phyloP scores from a whole-genome alignment of 768 basidiomycete species.

The Megacollybia marginata region DNA sequence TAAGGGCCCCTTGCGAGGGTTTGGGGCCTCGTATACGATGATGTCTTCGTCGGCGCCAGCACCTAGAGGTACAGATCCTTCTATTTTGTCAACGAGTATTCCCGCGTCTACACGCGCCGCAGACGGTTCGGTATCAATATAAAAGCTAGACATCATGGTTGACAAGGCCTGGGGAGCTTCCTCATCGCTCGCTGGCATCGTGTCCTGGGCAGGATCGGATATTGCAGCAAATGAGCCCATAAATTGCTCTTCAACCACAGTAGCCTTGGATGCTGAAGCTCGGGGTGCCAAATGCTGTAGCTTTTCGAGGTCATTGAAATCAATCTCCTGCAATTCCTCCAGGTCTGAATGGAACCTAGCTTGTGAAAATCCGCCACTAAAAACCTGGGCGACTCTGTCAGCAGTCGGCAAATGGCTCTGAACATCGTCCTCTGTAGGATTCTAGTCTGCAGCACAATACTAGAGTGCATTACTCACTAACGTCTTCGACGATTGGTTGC shows the following conservation, averaged over 20 bases:
- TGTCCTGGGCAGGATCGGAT: neutral
- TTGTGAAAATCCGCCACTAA: slow-evolving; percentile 31
- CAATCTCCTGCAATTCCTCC: slow-evolving; percentile 48
- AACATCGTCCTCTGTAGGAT: slow-evolving; percentile 35
- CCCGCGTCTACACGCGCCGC: neutral
- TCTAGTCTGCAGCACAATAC: slow-evolving; percentile 1
- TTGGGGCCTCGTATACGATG: slow-evolving; percentile 74
- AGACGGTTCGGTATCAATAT: slow-evolving; percentile 35
- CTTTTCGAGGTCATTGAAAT: slow-evolving; percentile 55
- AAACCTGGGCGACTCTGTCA: slow-evolving; percentile 56
- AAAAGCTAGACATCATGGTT: slow-evolving; percentile 16
- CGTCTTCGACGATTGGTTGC: slow-evolving; percentile 42
- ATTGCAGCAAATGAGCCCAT: slow-evolving; percentile 6
- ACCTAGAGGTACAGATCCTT: slow-evolving; percentile 12
- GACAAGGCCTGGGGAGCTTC: neutral
- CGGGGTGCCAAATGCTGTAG: slow-evolving; percentile 31
- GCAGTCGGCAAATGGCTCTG: slow-evolving; percentile 62
- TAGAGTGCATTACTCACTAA: slow-evolving; percentile 30
- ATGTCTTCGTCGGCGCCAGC: slow-evolving; percentile 49
- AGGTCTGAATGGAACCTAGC: slow-evolving; percentile 13
- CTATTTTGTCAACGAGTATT: slow-evolving; percentile 7
- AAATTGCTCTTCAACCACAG: slow-evolving; percentile 1
- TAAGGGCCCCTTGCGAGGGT: slow-evolving; percentile 37
- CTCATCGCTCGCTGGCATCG: slow-evolving; percentile 5
- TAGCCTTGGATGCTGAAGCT: slow-evolving; percentile 5